phyloP scores from a whole-genome alignment of 2,329 filamentous ascomycete genomes.

The Elsinoe perseae region DNA sequence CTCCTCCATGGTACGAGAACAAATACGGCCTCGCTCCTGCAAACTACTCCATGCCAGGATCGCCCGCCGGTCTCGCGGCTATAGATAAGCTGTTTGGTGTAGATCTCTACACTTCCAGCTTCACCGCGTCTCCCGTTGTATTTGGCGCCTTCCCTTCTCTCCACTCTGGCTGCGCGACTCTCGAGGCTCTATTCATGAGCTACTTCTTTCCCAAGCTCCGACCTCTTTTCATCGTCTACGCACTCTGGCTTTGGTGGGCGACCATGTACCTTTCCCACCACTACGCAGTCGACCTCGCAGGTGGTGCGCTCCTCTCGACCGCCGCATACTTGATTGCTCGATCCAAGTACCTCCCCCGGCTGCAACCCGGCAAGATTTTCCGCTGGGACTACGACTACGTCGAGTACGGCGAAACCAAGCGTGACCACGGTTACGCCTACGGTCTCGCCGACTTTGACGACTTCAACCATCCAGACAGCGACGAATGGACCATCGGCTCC shows the following conservation, averaged over 20 bases:
- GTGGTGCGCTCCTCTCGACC: constrained; percentile 57
- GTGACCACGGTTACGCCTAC: constrained; percentile 43
- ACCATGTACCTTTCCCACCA: constrained; percentile 98
- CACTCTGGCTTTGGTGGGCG: constrained; percentile 94
- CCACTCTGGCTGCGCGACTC: constrained; percentile 79
- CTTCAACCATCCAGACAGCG: constrained; percentile 55
- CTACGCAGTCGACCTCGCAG: constrained; percentile 89
- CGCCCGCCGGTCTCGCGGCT: constrained; percentile 78
- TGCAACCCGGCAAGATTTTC: constrained; percentile 76
- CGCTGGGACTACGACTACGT: constrained; percentile 96
- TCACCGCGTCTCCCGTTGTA: constrained; percentile 81
- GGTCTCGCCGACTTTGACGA: constrained; percentile 47
- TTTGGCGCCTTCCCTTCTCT: constrained; percentile 94
- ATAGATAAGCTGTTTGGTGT: constrained; percentile 86
- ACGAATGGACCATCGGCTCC: constrained; percentile 85
- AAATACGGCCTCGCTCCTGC: constrained; percentile 83
- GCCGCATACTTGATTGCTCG: constrained; percentile 76
- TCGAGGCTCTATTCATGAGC: constrained; percentile 88
- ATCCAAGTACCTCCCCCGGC: constrained; percentile 69
- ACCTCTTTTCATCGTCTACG: constrained; percentile 73
- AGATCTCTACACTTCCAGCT: constrained; percentile 87
- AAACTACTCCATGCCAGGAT: constrained; percentile 84
- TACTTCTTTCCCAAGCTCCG: constrained; percentile 81
- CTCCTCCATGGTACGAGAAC: constrained; percentile 95
- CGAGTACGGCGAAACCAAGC: constrained; percentile 62